Conservation (phyloP, 352 stramenopile species). For the Globisporangium cystogenes region DNA sequence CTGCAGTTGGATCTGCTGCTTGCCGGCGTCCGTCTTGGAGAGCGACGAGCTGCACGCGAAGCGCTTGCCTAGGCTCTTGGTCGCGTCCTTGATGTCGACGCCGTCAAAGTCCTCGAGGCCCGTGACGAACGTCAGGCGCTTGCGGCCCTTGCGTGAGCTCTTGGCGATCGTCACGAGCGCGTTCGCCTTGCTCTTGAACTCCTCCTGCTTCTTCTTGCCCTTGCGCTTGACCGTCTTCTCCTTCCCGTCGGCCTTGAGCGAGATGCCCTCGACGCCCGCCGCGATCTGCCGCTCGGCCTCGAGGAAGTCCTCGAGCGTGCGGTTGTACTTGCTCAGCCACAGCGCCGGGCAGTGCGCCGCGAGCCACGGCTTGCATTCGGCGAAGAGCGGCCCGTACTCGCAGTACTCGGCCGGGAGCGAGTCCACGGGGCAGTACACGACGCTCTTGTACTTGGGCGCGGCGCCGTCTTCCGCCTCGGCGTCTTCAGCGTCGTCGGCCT, state of each 20-base stretch:
- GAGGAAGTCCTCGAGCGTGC: conserved; percentile 67
- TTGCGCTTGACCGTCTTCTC: conserved; percentile 81
- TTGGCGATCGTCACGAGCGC: conserved; percentile 63
- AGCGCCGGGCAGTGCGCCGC: conserved; percentile 68
- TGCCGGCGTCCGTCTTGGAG: conserved; percentile 65
- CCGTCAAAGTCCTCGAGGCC: conserved; percentile 76
- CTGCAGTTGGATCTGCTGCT: conserved; percentile 81
- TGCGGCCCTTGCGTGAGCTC: conserved; percentile 70
- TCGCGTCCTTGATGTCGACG: conserved; percentile 80
- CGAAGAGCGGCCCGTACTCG: conserved; percentile 81
- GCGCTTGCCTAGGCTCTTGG: conserved; percentile 74
- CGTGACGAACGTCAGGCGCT: conserved; percentile 78
- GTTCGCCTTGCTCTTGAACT: conserved; percentile 66
- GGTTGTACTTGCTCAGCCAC: conserved; percentile 80
- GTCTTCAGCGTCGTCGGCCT: conserved; percentile 23
- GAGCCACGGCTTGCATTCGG: conserved; percentile 82
- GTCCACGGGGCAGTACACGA: conserved; percentile 84
- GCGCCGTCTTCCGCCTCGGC: conserved; percentile 29
- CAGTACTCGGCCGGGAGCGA: conserved; percentile 82
- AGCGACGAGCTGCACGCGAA: conserved; percentile 82
- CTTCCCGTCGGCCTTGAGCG: conserved; percentile 56
- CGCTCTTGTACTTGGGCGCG: conserved; percentile 43
- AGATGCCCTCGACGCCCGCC: conserved; percentile 68
- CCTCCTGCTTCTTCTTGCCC: conserved; percentile 75
- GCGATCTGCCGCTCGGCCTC: conserved; percentile 79